Conservation (phyloP, 192 early-diverging fungal genomes). For the Coemansia sp. region DNA sequence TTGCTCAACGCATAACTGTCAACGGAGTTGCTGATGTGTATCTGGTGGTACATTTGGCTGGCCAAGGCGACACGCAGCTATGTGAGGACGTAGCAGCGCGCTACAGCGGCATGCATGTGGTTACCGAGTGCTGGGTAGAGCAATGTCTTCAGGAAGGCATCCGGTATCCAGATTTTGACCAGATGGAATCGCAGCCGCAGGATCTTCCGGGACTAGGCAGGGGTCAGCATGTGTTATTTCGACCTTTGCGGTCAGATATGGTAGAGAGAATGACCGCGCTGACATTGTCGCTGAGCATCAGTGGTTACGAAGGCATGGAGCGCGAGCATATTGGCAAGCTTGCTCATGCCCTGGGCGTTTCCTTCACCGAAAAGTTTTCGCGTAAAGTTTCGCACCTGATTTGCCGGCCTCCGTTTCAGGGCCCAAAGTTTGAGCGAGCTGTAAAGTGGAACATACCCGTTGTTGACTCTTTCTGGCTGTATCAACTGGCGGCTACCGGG, state of each 20-base stretch:
- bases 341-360: conserved; percentile 39
- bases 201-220: conserved; percentile 17
- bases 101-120: conserved; percentile 28
- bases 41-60: conserved; percentile 29
- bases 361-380: conserved; percentile 58
- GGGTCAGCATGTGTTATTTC: conserved; percentile 49
- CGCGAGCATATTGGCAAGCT: conserved; percentile 58
- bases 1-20: conserved; percentile 3
- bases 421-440: conserved; percentile 74
- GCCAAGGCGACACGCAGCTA: conserved; percentile 9
- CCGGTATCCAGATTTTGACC: conserved; percentile 34
- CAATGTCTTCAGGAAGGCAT: conserved; percentile 51
- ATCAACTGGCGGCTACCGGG: conserved; percentile 16
- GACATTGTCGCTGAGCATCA: conserved; percentile 48
- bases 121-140: conserved; percentile 65
- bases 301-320: conserved; percentile 60
- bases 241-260: conserved; percentile 14
- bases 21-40: conserved; percentile 7
- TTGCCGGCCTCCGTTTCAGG: conserved; percentile 59
- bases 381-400: conserved; percentile 68
- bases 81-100: conserved; percentile 12
- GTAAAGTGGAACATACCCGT: conserved; percentile 68
- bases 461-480: conserved; percentile 61
- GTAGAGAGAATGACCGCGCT: not conserved
- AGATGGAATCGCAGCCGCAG: conserved; percentile 7